Evolutionary conservation across 768 basidiomycete genomes (phyloP).

Genomic region (Mycena polygramma): DNA sequence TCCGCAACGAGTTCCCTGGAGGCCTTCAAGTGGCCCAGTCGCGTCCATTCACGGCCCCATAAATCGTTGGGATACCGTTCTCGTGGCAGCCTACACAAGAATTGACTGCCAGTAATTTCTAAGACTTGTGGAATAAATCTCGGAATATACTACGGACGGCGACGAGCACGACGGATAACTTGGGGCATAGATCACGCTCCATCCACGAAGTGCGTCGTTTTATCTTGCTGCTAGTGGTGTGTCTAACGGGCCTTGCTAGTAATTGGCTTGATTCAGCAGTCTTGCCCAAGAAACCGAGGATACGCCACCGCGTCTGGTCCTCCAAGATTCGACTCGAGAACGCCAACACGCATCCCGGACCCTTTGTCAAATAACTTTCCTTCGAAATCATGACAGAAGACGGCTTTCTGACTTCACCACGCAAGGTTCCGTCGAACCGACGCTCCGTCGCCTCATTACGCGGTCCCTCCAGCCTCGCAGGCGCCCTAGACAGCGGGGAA

Average conservation of each 20-base stretch:
- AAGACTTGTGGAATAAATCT: slow-evolving; percentile 1
- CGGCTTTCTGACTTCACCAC: slow-evolving; percentile 38
- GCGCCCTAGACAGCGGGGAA: slow-evolving; percentile 52
- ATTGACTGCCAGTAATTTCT: slow-evolving; percentile 7
- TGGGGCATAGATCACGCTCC: background rate
- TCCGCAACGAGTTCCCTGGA: background rate
- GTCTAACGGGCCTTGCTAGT: background rate
- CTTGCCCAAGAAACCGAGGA: too few species aligned
- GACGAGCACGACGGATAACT: background rate
- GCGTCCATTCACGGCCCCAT: slow-evolving; percentile 8
- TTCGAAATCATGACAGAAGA: slow-evolving; percentile 31
- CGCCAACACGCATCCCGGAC: background rate
- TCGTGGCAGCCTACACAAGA: background rate
- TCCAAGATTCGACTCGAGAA: too few species aligned
- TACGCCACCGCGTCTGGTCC: too few species aligned
- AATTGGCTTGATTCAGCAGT: background rate
- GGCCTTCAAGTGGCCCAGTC: slow-evolving; percentile 1
- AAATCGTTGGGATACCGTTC: background rate
- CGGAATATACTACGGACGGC: too few species aligned
- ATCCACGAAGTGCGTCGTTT: background rate
- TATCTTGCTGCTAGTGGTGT: too few species aligned
- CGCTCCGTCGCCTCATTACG: slow-evolving; percentile 68
- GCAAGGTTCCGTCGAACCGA: slow-evolving; percentile 46
- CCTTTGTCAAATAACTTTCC: background rate
- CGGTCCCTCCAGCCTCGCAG: slow-evolving; percentile 53